These are phyloP conservation scores for Dactylella cylindrospora DNA, from an alignment of 2,329 filamentous ascomycete genomes.

Conservation along the genomic window DNA sequence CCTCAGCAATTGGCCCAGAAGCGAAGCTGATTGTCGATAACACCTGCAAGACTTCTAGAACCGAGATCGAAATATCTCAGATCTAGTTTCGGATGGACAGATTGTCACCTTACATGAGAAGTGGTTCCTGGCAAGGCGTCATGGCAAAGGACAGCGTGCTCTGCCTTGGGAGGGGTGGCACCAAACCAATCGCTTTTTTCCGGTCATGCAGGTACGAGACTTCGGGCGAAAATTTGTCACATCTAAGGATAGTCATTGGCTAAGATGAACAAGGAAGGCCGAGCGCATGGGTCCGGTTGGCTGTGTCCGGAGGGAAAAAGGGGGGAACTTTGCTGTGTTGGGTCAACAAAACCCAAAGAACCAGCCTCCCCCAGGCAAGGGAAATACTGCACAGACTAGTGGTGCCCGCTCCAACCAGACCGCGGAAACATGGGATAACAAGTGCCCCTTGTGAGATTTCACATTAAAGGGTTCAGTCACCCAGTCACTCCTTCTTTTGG, in stretches of 20 bases:
- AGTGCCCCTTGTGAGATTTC: too few relatives aligned
- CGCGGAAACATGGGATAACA: too few relatives aligned
- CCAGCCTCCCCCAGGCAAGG: background rate
- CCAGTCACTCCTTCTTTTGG: background rate
- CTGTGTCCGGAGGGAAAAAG: constrained; percentile 22
- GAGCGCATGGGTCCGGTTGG: constrained; percentile 9
- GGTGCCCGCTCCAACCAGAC: too few relatives aligned
- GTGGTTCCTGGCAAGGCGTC: constrained; percentile 26
- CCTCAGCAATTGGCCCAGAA: too few relatives aligned
- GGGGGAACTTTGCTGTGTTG: constrained; percentile 5
- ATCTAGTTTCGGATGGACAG: too few relatives aligned
- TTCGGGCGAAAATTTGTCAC: constrained; percentile 27
- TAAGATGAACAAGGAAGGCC: constrained; percentile 19
- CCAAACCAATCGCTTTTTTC: constrained; percentile 15
- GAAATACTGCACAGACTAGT: too few relatives aligned
- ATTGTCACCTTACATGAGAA: background rate
- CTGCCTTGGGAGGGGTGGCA: constrained; percentile 31
- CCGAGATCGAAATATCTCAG: too few relatives aligned
- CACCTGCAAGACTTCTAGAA: too few relatives aligned
- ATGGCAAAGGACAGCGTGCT: constrained; percentile 33
- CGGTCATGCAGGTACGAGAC: constrained; percentile 34
- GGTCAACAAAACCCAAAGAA: background rate
- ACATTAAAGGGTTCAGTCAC: constrained; percentile 6
- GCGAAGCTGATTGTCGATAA: too few relatives aligned
- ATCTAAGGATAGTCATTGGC: constrained; percentile 26